Evolutionary conservation across 257 asterid genomes (phyloP), one percentile per base, ranked within the genome.

Genomic region (Przewalskia tangutica): DNA sequence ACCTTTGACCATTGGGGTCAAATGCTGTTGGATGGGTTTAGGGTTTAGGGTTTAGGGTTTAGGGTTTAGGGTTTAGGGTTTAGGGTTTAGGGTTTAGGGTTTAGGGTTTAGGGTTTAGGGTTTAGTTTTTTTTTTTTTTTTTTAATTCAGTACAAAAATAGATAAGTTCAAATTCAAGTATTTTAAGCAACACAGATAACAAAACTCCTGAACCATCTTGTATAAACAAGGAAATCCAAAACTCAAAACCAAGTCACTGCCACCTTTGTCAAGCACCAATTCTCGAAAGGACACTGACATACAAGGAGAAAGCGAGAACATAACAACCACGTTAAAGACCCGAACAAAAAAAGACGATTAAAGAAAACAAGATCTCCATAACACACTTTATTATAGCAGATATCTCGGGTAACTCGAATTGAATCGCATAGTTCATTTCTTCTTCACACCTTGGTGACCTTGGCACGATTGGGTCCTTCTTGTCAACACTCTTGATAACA

Each of bases 391-490:
- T 84, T 82, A 14, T 55, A 82, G 40, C 51, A 63, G 82, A 40
- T 79, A 54, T 48, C 60, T 6, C 6, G 10, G 46, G 14, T 13
- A 23, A n/a, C 18, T 12, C 64, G 60, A 12, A 59, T 54, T 66
- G 65, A 53, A 82, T 68, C 34, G 86, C 70, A 77, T 77, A 36
- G 9, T 85, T 93, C 92, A 91, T 86, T 92, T 92, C 87, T 91
- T 91, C 94, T 92, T 92, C 16, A 59, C 97, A 77, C 97, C 92
- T 92, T 91, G 85, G 95, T 91, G 54, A 92, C 91, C 90, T 91
- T 91, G 34, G 96, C 96, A 11, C 94, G 94, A 4, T 42, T 3
- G 96, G 93, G 38, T 91, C 96, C 89, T 91, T 91, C 94, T 92
- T 92, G 55, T 91, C 95, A 44, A 91, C 95, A 56, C 80, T 85